Evolutionary conservation across 306 rosid genomes (phyloP), one percentile per base, ranked within the genome.

Genomic region (Lupinus albus): DNA sequence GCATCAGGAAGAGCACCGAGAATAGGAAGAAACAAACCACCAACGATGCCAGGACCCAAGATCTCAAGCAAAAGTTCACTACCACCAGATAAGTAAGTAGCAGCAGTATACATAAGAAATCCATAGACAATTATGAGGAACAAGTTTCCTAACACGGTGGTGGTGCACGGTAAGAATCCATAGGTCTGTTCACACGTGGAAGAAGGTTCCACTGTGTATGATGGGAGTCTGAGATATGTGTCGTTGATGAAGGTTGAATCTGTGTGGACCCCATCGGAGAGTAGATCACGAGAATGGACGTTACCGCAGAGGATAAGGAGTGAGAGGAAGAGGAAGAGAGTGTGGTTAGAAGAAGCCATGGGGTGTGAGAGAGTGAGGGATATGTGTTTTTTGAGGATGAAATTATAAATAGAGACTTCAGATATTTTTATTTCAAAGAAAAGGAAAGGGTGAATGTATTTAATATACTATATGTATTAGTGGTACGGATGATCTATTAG

Each of bases 1-100:
- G 86, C 86, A 41, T 82, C 86, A 6, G 86, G 86, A 0, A 82
- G 79, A 1, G 86, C 86, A 58, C 86, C 86, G 13, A 83, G 94
- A 0, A 84, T 72, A 1, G 97, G 98, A 16, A 93, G 98, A 15
- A 93, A 89, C 71, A 93, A 47, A 0, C 98, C 98, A 7, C 98
- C 97, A 73, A 93, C 81, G 49, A 93, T 82, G 7, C 99, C 99
- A 9, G 99, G 99, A 11, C 99, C 97, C 57, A 93, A 84, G 75
- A 85, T 88, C 87, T 88, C 97, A 30, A 93, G 87, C 84, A 93
- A 71, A 0, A 93, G 84, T 78, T 93, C 97, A 3, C 96, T 90
- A 6, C 99, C 98, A 11, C 32, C 3, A 16, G 98, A 88, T 68
- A 93, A 83, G 61, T 71, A 93, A 0, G 81, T 89, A 1, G 98